A percentile compares a stretch with the other conserved stretches of the same genome.
Evolutionary conservation across 176 grass and related monocot genomes (phyloP).

Genomic region (Pontederia paniculata): DNA sequence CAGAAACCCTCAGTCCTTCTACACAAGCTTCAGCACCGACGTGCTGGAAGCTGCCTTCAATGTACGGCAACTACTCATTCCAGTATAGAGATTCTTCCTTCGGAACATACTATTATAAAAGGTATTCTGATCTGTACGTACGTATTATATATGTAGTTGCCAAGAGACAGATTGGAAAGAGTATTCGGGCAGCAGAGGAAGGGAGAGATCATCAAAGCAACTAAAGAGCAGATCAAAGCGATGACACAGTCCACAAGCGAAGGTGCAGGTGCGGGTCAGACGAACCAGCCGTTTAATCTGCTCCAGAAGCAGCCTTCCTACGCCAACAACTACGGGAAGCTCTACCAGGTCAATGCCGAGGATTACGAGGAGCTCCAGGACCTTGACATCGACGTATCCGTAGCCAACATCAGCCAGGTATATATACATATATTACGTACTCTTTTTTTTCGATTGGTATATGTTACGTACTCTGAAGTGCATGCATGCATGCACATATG

Average conservation of each 20-base stretch:
- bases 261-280: constrained; percentile 10
- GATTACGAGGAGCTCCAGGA: constrained; percentile 38
- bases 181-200: constrained; percentile 32
- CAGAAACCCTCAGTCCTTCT: constrained; percentile 32
- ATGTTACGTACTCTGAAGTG: no score
- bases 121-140: background rate
- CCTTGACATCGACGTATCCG: constrained; percentile 32
- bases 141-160: constrained; percentile 12
- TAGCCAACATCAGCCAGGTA: constrained; percentile 56
- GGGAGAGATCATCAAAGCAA: constrained; percentile 37
- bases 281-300: constrained; percentile 44
- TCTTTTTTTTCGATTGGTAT: background rate
- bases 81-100: background rate
- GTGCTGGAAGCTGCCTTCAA: constrained; percentile 66
- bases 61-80: constrained; percentile 1
- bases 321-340: constrained; percentile 45
- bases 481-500: no score
- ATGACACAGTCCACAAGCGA: constrained; percentile 26
- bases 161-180: constrained; percentile 33
- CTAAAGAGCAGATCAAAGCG: constrained; percentile 52
- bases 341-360: constrained; percentile 28
- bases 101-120: no score
- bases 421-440: background rate
- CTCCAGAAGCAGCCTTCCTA: constrained; percentile 23
- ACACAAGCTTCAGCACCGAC: constrained; percentile 53